Percentiles rank a stretch among this genome's conserved stretches.
These are phyloP conservation scores for Fraxinus pennsylvanica DNA, from an alignment of 257 asterid genomes.

Conservation along the genomic window DNA sequence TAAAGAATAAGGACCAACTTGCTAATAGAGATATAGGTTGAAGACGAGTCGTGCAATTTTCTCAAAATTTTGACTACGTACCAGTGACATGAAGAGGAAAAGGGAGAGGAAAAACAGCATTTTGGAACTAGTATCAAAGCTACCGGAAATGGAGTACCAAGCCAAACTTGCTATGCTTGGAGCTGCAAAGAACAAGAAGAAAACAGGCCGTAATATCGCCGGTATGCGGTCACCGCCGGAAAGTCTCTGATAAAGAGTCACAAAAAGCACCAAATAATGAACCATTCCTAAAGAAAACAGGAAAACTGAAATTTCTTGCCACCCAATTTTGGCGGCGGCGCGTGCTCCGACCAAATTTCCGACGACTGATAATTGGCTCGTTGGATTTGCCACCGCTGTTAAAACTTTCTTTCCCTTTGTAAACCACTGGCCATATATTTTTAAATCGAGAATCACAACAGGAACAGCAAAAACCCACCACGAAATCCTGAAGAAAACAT, in stretches of 20 bases:
- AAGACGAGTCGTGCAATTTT: background rate
- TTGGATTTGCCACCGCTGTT: conserved; percentile 63
- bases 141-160: conserved; percentile 64
- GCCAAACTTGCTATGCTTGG: conserved; percentile 74
- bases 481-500: conserved; percentile 26
- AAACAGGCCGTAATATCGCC: conserved; percentile 54
- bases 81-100: conserved; percentile 64
- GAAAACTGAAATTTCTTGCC: conserved; percentile 49
- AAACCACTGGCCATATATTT: conserved; percentile 75
- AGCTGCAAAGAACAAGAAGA: conserved; percentile 60
- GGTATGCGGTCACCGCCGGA: conserved; percentile 58
- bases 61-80: conserved; percentile 1
- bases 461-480: conserved; percentile 65
- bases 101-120: conserved; percentile 74
- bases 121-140: conserved; percentile 55
- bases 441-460: conserved; percentile 52
- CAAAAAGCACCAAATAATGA: conserved; percentile 72
- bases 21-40: background rate
- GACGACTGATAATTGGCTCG: conserved; percentile 61
- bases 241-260: conserved; percentile 62
- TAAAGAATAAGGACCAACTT: background rate
- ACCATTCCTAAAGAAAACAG: conserved; percentile 64
- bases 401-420: conserved; percentile 52
- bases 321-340: conserved; percentile 73
- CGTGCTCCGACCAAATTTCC: conserved; percentile 70